Conservation (phyloP, 2,329 filamentous ascomycete species). For the Xylariaceae sp. region DNA sequence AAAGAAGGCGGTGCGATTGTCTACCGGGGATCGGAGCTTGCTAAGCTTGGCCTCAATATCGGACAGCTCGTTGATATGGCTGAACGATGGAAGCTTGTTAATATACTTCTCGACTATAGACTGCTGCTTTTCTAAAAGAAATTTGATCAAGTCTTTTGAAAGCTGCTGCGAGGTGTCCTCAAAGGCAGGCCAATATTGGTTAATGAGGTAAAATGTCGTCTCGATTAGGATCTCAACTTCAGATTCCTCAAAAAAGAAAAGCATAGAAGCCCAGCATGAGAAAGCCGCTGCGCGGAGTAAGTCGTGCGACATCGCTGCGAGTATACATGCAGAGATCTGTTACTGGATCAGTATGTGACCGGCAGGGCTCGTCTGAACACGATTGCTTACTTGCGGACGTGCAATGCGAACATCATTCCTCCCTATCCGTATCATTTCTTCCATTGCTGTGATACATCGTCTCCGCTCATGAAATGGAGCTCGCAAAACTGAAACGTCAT, state of each 20-base stretch:
- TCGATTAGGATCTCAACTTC: constrained; percentile 83
- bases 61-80: constrained; percentile 71
- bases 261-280: constrained; percentile 81
- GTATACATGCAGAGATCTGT: constrained; percentile 88
- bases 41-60: constrained; percentile 72
- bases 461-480: constrained; percentile 71
- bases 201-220: constrained; percentile 87
- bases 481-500: constrained; percentile 64
- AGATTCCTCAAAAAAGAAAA: constrained; percentile 75
- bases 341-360: constrained; percentile 33
- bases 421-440: constrained; percentile 83
- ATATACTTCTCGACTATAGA: constrained; percentile 70
- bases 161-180: constrained; percentile 64
- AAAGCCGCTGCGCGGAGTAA: constrained; percentile 82
- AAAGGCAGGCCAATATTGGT: constrained; percentile 78
- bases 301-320: constrained; percentile 78
- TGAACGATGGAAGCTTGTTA: constrained; percentile 79
- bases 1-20: constrained; percentile 69
- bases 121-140: constrained; percentile 69
- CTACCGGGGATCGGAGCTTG: constrained; percentile 68
- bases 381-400: constrained; percentile 74
- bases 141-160: constrained; percentile 68
- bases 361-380: not conserved
- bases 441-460: constrained; percentile 80
- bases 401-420: constrained; percentile 77